phyloP scores from a whole-genome alignment of 2,329 filamentous ascomycete genomes.

The Colletotrichum gigasporum region DNA sequence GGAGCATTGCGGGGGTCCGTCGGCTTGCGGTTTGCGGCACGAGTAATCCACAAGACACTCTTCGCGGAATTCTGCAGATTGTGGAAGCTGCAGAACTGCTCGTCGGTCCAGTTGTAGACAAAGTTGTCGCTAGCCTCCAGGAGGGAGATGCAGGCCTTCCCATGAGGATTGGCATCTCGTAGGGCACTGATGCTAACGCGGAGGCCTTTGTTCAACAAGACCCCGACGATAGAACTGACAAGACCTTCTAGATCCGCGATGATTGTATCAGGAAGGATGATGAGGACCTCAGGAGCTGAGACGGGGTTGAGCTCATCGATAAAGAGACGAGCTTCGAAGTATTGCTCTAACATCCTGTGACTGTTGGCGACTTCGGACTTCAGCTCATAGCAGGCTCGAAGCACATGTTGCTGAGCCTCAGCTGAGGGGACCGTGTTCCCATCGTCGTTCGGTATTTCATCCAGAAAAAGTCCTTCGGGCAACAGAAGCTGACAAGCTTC shows the following conservation, averaged over 20 bases:
- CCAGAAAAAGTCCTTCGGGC: slow-evolving; percentile 40
- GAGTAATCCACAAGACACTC: slow-evolving; percentile 59
- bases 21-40: slow-evolving; percentile 49
- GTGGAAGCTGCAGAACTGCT: slow-evolving; percentile 52
- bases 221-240: neutral
- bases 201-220: slow-evolving; percentile 5
- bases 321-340: slow-evolving; percentile 12
- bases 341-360: slow-evolving; percentile 9
- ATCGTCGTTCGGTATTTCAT: slow-evolving; percentile 22
- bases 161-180: slow-evolving; percentile 29
- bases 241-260: neutral
- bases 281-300: neutral
- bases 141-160: slow-evolving; percentile 54
- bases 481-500: slow-evolving; percentile 38
- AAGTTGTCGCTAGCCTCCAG: slow-evolving; percentile 49
- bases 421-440: neutral
- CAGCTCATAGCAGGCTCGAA: neutral
- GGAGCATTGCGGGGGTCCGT: slow-evolving; percentile 47
- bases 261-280: slow-evolving; percentile 10
- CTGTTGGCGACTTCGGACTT: neutral
- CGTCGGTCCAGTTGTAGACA: slow-evolving; percentile 50
- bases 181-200: neutral
- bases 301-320: neutral
- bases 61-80: slow-evolving; percentile 46
- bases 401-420: neutral